Conservation (phyloP, 208 protist species). For the Leishmania lainsoni region DNA sequence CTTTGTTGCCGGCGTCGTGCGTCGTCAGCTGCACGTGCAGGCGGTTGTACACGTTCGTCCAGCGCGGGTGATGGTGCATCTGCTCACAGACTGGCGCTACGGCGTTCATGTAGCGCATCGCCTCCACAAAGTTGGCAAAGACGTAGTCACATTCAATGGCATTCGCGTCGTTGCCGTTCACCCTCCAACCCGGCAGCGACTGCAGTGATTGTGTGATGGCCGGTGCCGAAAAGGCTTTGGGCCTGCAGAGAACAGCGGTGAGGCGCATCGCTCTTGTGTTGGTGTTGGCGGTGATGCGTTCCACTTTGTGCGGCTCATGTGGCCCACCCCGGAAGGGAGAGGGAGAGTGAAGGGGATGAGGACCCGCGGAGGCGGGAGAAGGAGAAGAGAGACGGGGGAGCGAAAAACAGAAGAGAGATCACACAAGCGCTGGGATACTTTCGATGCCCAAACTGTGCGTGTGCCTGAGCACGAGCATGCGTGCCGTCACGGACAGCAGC, state of each 20-base stretch:
- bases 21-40: slow-evolving; percentile 93
- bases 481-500: neutral
- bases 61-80: slow-evolving; percentile 94
- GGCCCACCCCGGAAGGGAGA: too few species aligned
- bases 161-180: slow-evolving; percentile 44
- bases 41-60: slow-evolving; percentile 96
- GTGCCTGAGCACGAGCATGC: neutral
- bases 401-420: too few species aligned
- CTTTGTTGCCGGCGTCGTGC: slow-evolving; percentile 90
- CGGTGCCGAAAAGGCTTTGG: slow-evolving; percentile 58
- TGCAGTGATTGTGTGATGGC: slow-evolving; percentile 89
- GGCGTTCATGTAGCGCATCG: slow-evolving; percentile 91
- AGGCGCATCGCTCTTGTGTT: slow-evolving; percentile 18
- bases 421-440: neutral
- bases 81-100: slow-evolving; percentile 81
- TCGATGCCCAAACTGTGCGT: neutral
- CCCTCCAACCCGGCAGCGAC: slow-evolving; percentile 67
- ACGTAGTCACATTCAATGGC: slow-evolving; percentile 68
- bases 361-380: neutral
- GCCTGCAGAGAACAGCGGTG: neutral
- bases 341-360: neutral
- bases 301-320: neutral
- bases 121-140: slow-evolving; percentile 91
- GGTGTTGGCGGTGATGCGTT: neutral
- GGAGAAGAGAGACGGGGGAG: neutral